These are phyloP conservation scores for Fusarium foetens DNA, from an alignment of 2,329 filamentous ascomycete species.

Conservation along the genomic window DNA sequence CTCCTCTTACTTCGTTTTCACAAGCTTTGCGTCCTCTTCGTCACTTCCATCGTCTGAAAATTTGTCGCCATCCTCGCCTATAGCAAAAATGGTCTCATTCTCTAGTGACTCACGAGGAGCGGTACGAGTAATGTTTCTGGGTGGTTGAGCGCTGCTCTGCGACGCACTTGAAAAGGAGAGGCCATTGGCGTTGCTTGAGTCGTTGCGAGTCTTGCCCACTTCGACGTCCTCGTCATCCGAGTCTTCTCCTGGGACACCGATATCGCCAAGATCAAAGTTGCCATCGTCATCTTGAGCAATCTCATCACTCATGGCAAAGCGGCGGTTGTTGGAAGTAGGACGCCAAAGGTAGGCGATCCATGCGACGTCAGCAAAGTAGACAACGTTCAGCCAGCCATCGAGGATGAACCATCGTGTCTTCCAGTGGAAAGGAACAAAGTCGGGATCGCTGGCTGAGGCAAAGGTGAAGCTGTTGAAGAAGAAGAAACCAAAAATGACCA, in stretches of 20 bases:
- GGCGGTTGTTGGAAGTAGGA: conserved; percentile 93
- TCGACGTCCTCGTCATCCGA: conserved; percentile 67
- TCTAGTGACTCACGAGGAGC: conserved; percentile 71
- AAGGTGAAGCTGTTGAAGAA: conserved; percentile 98
- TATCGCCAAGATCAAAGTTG: conserved; percentile 90
- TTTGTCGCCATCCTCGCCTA: conserved; percentile 85
- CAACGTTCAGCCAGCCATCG: conserved; percentile 96
- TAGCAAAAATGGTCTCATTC: conserved; percentile 94
- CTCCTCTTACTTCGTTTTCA: conserved; percentile 55
- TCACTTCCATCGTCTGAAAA: conserved; percentile 78
- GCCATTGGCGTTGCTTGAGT: conserved; percentile 41
- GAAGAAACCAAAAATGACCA: conserved; percentile 98
- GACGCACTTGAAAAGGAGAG: conserved; percentile 39
- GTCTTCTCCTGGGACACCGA: conserved; percentile 75
- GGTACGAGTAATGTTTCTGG: conserved; percentile 41
- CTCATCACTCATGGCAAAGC: conserved; percentile 99
- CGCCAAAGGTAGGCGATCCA: conserved; percentile 97
- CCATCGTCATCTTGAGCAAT: conserved; percentile 98
- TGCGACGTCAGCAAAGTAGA: conserved; percentile 92
- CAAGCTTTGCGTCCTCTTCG: conserved; percentile 66
- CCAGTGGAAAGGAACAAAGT: conserved; percentile 97
- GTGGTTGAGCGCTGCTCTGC: conserved; percentile 40
- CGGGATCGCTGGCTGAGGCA: conserved; percentile 82
- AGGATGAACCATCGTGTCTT: conserved; percentile 97
- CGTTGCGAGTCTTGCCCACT: conserved; percentile 52